Conservation (phyloP, 495 filamentous ascomycete genomes). For the Penicillium desertorum region DNA sequence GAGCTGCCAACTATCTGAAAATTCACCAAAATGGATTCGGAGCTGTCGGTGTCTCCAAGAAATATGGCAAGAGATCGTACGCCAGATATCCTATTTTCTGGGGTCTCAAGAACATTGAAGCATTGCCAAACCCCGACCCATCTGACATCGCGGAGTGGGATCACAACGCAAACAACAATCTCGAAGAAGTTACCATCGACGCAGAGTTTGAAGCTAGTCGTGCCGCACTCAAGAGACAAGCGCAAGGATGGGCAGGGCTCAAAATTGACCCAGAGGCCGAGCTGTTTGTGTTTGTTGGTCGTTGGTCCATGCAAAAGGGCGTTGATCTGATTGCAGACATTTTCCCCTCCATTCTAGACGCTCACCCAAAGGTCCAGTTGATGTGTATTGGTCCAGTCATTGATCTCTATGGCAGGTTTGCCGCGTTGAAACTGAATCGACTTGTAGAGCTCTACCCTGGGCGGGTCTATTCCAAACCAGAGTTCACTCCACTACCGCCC, state of each 20-base stretch:
- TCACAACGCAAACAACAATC: constrained; percentile 47
- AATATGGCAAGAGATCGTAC: constrained; percentile 74
- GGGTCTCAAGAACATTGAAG: constrained; percentile 69
- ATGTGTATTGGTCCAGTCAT: constrained; percentile 74
- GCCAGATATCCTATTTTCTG: constrained; percentile 78
- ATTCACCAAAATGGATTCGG: constrained; percentile 73
- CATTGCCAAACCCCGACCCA: constrained; percentile 73
- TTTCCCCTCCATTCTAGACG: constrained; percentile 68
- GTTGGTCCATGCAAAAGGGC: constrained; percentile 78
- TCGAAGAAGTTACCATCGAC: constrained; percentile 55
- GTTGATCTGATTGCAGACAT: constrained; percentile 78
- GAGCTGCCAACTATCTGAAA: constrained; percentile 69
- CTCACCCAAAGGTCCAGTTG: constrained; percentile 65
- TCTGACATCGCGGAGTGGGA: constrained; percentile 70
- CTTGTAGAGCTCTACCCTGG: constrained; percentile 72
- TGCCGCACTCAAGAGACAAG: constrained; percentile 60
- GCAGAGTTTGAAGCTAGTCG: constrained; percentile 56
- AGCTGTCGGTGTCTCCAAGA: constrained; percentile 72
- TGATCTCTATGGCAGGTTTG: constrained; percentile 76
- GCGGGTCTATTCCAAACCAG: constrained; percentile 71
- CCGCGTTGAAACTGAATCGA: constrained; percentile 66
- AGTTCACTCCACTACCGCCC: constrained; percentile 74
- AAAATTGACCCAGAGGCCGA: constrained; percentile 67
- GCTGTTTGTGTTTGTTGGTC: constrained; percentile 73
- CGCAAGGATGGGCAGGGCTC: constrained; percentile 74